Evolutionary conservation across 78 protist genomes (phyloP), one percentile per base, ranked within the genome.

Genomic region (Isochrysis galbana): DNA sequence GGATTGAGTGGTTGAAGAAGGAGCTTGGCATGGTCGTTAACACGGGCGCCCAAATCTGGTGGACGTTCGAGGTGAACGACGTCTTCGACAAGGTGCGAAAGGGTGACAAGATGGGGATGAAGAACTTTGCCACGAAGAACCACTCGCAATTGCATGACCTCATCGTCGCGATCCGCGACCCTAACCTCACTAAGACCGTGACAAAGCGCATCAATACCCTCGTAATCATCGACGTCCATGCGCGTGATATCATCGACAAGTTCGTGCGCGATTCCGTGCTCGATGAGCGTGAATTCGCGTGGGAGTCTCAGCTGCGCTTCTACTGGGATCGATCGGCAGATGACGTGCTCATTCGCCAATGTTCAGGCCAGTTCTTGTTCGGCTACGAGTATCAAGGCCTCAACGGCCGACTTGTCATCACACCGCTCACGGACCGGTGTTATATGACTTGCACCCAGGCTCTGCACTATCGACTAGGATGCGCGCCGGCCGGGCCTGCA

Each of bases 401-500:
- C 88, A 86, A 93, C 39, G 97, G 96, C 29, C 93, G 99, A 0
- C 96, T 98, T 11, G 98, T 97, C 77, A 98, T 98, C 91, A 98
- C 99, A 54, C 98, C 99, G 41, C 95, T 98, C 36, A 98, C 99
- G 26, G 99, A 98, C 72, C 86, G 99, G 21, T 91, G 93, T 77
- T 91, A 93, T 90, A 94, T 96, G 94, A 94, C 96, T 36, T 91
- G 95, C 38, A 95, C 97, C 2, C 98, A 96, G 83, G 97, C 98
- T 5, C 95, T 97, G 42, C 83, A 96, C 39, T 90, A 96, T 93
- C 87, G 88, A 21, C 92, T 96, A 14, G 98, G 99, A 21, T 98
- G 98, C 22, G 94, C 98, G 19, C 99, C 99, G 0, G 97, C 97
- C 1, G 99, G 99, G 23, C 99, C 98, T 0, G 99, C 99, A 0